Percentiles rank a stretch among this genome's conserved stretches.
phyloP scores from a whole-genome alignment of 129 eudicot species.

The Deinandra increscens region DNA sequence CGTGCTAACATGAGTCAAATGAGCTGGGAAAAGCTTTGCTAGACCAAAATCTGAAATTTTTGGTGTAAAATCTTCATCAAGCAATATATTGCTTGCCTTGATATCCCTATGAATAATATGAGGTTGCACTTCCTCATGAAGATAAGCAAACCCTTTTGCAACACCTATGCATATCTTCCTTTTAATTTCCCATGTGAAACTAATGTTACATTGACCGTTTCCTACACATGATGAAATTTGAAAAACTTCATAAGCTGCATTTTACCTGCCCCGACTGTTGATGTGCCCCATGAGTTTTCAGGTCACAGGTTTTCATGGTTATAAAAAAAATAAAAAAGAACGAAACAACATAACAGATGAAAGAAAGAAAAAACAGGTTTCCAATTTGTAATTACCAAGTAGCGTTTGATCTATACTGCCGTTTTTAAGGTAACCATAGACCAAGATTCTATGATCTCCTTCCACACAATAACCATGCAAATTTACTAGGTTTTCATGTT shows the following conservation, averaged over 20 bases:
- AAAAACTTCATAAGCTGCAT: neutral
- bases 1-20: constrained; percentile 79
- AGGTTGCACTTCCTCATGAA: constrained; percentile 79
- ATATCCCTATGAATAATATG: constrained; percentile 86
- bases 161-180: constrained; percentile 67
- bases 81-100: constrained; percentile 94
- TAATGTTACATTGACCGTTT: constrained; percentile 34
- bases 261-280: no score
- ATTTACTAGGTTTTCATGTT: constrained; percentile 83
- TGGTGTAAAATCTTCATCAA: constrained; percentile 76
- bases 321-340: constrained; percentile 9
- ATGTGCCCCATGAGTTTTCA: no score
- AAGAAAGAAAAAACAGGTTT: neutral
- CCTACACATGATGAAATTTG: constrained; percentile 30
- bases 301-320: no score
- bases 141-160: constrained; percentile 76
- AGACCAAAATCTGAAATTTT: constrained; percentile 93
- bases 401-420: constrained; percentile 80
- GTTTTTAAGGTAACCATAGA: constrained; percentile 78
- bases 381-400: constrained; percentile 49
- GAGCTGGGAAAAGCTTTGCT: constrained; percentile 79
- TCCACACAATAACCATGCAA: constrained; percentile 84
- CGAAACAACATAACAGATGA: neutral
- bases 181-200: constrained; percentile 60
- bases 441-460: constrained; percentile 68